Base-by-base conservation (phyloP, 495 filamentous ascomycete species). In the Penicillium ucsense region DNA sequence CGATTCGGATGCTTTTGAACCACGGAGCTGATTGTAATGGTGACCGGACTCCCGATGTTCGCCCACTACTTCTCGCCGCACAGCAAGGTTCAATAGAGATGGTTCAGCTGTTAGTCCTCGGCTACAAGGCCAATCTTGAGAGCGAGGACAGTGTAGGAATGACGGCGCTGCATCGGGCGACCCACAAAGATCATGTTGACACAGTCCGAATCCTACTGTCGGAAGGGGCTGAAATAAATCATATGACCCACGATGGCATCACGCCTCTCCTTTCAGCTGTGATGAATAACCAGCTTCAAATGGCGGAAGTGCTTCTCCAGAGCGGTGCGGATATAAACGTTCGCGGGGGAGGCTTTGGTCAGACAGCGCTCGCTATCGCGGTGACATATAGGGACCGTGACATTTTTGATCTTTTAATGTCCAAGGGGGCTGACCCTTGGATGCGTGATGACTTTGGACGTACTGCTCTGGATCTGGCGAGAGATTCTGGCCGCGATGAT, bases 191-290 rank as follows among this genome's bases (percentile, higher is more conserved):
- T n/a, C 41, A 53, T 0, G 9, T 53, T 3, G 39, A 49, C 5
- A 53, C 45, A 8, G 50, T 35, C 6, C 32, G 41, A 1, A 29
- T 62, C 0, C 41, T 65, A 11, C 7, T 59, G 8, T 46, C 49
- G 5, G 33, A 48, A 12, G 55, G 57, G 0, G 56, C 51, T 5
- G 37, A 59, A 7, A 41, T 57, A 2, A 48, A 62, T 1, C 27
- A 12, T 7, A 6, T 30, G 0, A 49, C 45, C 8, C 3, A 5
- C 0, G 50, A 47, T n/a, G 61, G 62, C 6, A 47, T 39, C 11
- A 76, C 71, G 5, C 66, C 68, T 0, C 55, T 82, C 9, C 70
- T 72, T 51, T 57, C 54, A 20, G 76, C 76, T 5, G 66, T 66
- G 11, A 54, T 53, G 41, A 56, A 62, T 43, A 66, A 34, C 2